Percentiles rank a stretch among this genome's conserved stretches.
phyloP scores from a whole-genome alignment of 2,329 filamentous ascomycete species.

The Dothistroma septosporum region DNA sequence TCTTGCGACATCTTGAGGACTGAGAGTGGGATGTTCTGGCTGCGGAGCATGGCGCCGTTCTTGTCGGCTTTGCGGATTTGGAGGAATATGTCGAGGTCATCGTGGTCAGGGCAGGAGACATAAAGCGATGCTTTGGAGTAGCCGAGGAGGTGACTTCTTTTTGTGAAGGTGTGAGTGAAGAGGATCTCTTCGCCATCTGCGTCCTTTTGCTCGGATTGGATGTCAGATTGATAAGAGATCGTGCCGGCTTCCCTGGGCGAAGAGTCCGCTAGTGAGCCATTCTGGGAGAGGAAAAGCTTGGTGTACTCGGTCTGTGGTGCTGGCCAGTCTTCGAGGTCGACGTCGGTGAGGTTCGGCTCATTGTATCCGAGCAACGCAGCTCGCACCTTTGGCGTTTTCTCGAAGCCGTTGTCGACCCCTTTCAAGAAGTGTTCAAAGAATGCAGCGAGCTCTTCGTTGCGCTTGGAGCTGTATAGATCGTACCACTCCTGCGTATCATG shows the following conservation, averaged over 20 bases:
- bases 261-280: neutral
- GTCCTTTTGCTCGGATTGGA: conserved; percentile 11
- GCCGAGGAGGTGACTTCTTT: conserved; percentile 40
- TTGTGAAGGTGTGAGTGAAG: conserved; percentile 41
- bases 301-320: conserved; percentile 10
- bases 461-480: conserved; percentile 37
- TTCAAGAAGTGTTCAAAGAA: conserved; percentile 49
- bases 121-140: conserved; percentile 46
- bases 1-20: neutral
- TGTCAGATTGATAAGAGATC: neutral
- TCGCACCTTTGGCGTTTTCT: conserved; percentile 46
- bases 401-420: conserved; percentile 44
- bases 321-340: conserved; percentile 9
- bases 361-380: conserved; percentile 25
- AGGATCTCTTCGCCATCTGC: conserved; percentile 3
- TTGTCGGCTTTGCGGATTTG: conserved; percentile 16
- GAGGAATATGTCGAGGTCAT: conserved; percentile 21
- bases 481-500: conserved; percentile 45
- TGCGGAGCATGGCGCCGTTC: conserved; percentile 6
- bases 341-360: conserved; percentile 1
- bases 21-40: conserved; percentile 14
- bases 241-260: neutral
- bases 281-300: neutral
- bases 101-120: conserved; percentile 29
- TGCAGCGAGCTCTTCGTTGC: conserved; percentile 33